Evolutionary conservation across 2,329 filamentous ascomycete species (phyloP).

Genomic region (Aotearoamyces nothofagi): DNA sequence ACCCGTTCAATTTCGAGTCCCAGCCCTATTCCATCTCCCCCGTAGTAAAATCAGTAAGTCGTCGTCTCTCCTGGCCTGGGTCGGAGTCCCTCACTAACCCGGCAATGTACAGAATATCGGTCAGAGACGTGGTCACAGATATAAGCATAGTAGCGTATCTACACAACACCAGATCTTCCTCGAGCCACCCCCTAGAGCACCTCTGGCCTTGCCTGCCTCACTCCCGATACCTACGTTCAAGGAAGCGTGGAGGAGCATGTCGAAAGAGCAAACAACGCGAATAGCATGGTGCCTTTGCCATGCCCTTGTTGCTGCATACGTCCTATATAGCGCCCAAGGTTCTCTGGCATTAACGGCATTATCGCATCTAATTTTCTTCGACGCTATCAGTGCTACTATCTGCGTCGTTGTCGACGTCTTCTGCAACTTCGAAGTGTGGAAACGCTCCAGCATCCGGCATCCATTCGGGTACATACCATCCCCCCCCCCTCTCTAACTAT

Average conservation of each 20-base stretch:
- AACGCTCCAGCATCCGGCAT: constrained; percentile 78
- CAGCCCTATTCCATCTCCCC: constrained; percentile 60
- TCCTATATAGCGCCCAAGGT: constrained; percentile 73
- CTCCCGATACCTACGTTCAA: constrained; percentile 79
- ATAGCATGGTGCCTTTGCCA: constrained; percentile 87
- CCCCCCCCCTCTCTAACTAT: constrained; percentile 1
- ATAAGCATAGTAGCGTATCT: constrained; percentile 92
- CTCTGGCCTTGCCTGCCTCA: constrained; percentile 78
- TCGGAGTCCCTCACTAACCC: no score
- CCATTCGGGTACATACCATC: constrained; percentile 49
- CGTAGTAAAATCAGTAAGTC: constrained; percentile 55
- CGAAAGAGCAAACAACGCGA: constrained; percentile 67
- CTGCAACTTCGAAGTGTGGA: constrained; percentile 96
- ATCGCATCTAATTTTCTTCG: constrained; percentile 88
- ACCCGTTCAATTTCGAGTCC: constrained; percentile 92
- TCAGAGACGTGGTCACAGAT: constrained; percentile 87
- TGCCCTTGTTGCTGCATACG: constrained; percentile 65
- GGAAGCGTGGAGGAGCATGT: constrained; percentile 85
- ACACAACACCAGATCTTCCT: constrained; percentile 86
- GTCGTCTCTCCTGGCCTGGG: no score
- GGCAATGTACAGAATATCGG: constrained; percentile 70
- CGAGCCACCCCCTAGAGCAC: constrained; percentile 72
- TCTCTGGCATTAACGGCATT: constrained; percentile 84
- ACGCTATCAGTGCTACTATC: constrained; percentile 79
- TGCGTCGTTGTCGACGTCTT: constrained; percentile 89